phyloP scores from a whole-genome alignment of 345 rosid genomes.

The Streptanthus diversifolius region DNA sequence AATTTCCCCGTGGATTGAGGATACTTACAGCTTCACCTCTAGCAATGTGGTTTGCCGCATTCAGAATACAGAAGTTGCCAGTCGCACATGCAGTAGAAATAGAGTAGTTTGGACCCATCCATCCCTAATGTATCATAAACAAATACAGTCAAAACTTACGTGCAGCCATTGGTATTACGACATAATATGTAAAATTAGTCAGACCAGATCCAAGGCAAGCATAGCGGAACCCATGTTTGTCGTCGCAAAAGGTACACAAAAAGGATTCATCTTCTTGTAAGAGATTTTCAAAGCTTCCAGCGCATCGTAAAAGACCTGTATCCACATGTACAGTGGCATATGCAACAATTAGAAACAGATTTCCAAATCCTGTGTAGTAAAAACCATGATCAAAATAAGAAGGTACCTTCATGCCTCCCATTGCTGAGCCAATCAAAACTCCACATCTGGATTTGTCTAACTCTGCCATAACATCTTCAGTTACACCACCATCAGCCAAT shows the following conservation, averaged over 20 bases:
- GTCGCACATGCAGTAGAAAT: slow-evolving; percentile 98
- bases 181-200: slow-evolving; percentile 29
- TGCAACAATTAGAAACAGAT: not conserved
- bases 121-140: slow-evolving; percentile 54
- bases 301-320: slow-evolving; percentile 85
- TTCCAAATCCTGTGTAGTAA: not conserved
- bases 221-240: slow-evolving; percentile 99
- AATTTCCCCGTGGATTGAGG: slow-evolving; percentile 3
- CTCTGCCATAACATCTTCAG: slow-evolving; percentile 69
- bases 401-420: slow-evolving; percentile 92
- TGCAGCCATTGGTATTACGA: not conserved
- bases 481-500: slow-evolving; percentile 75
- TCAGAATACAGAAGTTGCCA: slow-evolving; percentile 83
- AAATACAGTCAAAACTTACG: slow-evolving; percentile 4
- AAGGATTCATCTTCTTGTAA: slow-evolving; percentile 88
- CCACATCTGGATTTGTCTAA: slow-evolving; percentile 80
- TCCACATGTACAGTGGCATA: not conserved
- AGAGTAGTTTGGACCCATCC: slow-evolving; percentile 99
- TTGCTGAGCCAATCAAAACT: slow-evolving; percentile 85
- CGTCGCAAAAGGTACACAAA: slow-evolving; percentile 91
- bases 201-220: slow-evolving; percentile 97
- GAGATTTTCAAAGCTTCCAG: slow-evolving; percentile 86
- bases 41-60: slow-evolving; percentile 88
- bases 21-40: slow-evolving; percentile 95
- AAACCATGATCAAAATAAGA: not conserved